Evolutionary conservation across 73 alveolate genomes (phyloP).

Genomic region (Blepharisma japonicum): DNA sequence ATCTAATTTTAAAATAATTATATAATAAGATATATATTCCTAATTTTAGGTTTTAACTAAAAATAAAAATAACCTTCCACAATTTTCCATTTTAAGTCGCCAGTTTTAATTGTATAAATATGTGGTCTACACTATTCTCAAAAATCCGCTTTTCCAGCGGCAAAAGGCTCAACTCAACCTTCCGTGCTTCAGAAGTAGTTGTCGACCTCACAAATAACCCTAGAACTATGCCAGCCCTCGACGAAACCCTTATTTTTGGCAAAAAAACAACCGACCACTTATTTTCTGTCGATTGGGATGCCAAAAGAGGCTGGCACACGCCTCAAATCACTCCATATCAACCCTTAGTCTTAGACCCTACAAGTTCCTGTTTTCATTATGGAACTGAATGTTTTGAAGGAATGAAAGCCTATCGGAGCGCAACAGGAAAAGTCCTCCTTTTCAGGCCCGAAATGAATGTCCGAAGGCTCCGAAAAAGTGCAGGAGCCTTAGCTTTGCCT

Average conservation of each 20-base stretch:
- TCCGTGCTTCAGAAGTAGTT: too few species aligned
- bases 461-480: conserved; percentile 45
- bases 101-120: too few species aligned
- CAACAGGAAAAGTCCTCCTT: conserved; percentile 30
- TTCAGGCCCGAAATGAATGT: conserved; percentile 59
- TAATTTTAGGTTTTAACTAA: too few species aligned
- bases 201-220: conserved; percentile 26
- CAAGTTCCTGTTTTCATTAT: conserved; percentile 62
- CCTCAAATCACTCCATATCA: conserved; percentile 55
- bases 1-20: too few species aligned
- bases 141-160: too few species aligned
- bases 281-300: conserved; percentile 56
- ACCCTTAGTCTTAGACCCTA: conserved; percentile 54
- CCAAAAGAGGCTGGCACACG: conserved; percentile 56
- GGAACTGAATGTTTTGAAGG: conserved; percentile 71
- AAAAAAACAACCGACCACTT: conserved; percentile 53
- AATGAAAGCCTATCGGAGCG: conserved; percentile 55
- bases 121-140: too few species aligned
- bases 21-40: too few species aligned
- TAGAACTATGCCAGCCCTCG: not conserved
- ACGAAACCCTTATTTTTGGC: conserved; percentile 42
- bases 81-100: too few species aligned
- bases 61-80: too few species aligned
- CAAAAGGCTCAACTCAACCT: too few species aligned
- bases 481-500: conserved; percentile 48